Conservation (phyloP, 1,139 yeast genomes). For the Blastobotrys aristatus region DNA sequence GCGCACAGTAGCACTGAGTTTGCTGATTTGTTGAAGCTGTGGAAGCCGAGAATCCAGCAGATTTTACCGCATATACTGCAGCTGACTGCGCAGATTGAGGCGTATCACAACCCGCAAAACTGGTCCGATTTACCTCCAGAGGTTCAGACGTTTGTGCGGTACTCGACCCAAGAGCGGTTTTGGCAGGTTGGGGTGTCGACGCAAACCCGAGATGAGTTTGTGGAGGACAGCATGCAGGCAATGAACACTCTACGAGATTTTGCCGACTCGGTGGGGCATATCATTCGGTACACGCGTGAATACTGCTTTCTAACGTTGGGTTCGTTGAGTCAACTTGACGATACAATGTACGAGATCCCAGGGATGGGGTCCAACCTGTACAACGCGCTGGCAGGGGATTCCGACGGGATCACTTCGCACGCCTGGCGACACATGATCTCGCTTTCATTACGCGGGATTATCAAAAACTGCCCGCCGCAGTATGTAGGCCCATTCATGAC, state of each 20-base stretch:
- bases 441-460: slow-evolving; percentile 76
- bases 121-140: slow-evolving; percentile 85
- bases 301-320: slow-evolving; percentile 89
- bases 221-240: slow-evolving; percentile 91
- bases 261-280: slow-evolving; percentile 98
- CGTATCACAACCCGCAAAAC: slow-evolving; percentile 88
- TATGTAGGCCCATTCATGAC: slow-evolving; percentile 66
- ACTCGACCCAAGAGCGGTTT: slow-evolving; percentile 85
- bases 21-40: slow-evolving; percentile 61
- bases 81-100: slow-evolving; percentile 81
- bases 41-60: slow-evolving; percentile 93
- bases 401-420: slow-evolving; percentile 83
- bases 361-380: slow-evolving; percentile 69
- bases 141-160: slow-evolving; percentile 83
- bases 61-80: slow-evolving; percentile 87
- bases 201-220: slow-evolving; percentile 89
- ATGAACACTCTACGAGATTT: slow-evolving; percentile 90
- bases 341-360: slow-evolving; percentile 82
- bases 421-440: slow-evolving; percentile 97
- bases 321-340: slow-evolving; percentile 85
- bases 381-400: slow-evolving; percentile 83
- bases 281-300: slow-evolving; percentile 90
- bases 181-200: slow-evolving; percentile 99
- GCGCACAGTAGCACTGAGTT: slow-evolving; percentile 74
- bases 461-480: slow-evolving; percentile 79